A percentile compares a stretch with the other conserved stretches of the same genome.
Evolutionary conservation across 2,329 filamentous ascomycete species (phyloP).

Genomic region (Alternaria triticimaculans): DNA sequence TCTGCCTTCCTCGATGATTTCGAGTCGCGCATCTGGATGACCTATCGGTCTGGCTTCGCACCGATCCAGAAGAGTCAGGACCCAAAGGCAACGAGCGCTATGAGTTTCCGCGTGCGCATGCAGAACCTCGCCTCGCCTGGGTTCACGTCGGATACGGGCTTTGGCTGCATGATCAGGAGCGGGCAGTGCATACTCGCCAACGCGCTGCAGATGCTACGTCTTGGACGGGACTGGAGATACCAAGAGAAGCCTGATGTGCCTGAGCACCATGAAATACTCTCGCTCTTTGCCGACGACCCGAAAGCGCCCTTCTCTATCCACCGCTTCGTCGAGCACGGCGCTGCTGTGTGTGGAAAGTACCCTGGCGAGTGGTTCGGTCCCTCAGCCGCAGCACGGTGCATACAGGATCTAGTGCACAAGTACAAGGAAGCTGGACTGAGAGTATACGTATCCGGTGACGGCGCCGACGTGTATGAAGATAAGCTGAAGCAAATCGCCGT

Average conservation of each 20-base stretch:
- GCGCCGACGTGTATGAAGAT: slow-evolving; percentile 92
- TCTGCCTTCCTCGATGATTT: slow-evolving; percentile 87
- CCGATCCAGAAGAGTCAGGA: slow-evolving; percentile 81
- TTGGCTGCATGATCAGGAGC: slow-evolving; percentile 98
- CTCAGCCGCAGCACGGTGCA: slow-evolving; percentile 93
- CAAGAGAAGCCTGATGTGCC: slow-evolving; percentile 56
- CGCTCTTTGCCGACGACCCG: slow-evolving; percentile 85
- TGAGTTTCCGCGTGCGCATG: slow-evolving; percentile 85
- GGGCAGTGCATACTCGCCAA: slow-evolving; percentile 94
- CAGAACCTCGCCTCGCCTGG: slow-evolving; percentile 82
- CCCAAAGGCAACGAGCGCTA: slow-evolving; percentile 70
- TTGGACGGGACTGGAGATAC: slow-evolving; percentile 88
- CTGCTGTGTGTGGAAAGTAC: slow-evolving; percentile 86
- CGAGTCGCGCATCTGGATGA: slow-evolving; percentile 94
- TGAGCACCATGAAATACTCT: slow-evolving; percentile 74
- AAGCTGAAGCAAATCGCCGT: slow-evolving; percentile 80
- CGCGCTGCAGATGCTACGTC: slow-evolving; percentile 71
- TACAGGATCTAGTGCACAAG: slow-evolving; percentile 78
- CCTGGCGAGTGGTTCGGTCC: slow-evolving; percentile 99
- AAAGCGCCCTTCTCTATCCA: slow-evolving; percentile 92
- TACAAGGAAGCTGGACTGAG: slow-evolving; percentile 68
- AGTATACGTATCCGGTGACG: slow-evolving; percentile 89
- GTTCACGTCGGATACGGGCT: slow-evolving; percentile 93
- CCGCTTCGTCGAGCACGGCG: slow-evolving; percentile 88
- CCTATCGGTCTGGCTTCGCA: slow-evolving; percentile 86